Percentiles rank a stretch among this genome's conserved stretches.
These are phyloP conservation scores for Castanospermum australe DNA, from an alignment of 306 rosid genomes.

Conservation along the genomic window DNA sequence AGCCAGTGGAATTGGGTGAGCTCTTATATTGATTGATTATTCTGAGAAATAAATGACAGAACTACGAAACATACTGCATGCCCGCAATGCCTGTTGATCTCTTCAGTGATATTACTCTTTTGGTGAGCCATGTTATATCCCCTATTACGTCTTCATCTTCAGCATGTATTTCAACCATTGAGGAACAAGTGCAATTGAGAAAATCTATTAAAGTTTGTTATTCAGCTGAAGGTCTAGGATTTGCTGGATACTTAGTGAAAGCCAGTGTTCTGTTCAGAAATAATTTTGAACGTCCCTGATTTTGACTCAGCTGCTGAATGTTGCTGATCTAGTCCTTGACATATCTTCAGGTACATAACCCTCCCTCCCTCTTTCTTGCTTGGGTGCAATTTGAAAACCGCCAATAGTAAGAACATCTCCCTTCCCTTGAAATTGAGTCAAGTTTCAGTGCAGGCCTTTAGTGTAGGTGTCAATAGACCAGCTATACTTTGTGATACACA, in stretches of 20 bases:
- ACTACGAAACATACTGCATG: constrained; percentile 3
- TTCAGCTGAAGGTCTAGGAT: constrained; percentile 31
- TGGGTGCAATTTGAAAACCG: not conserved
- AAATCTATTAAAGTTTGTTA: constrained; percentile 23
- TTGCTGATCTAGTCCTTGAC: constrained; percentile 38
- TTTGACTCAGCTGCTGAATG: constrained; percentile 34
- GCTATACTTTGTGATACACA: not conserved
- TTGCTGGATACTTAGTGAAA: constrained; percentile 6
- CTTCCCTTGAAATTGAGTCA: not conserved
- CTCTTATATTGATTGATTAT: constrained; percentile 28
- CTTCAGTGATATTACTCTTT: constrained; percentile 36
- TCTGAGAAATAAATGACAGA: constrained; percentile 24
- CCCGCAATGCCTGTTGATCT: constrained; percentile 23
- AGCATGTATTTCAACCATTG: constrained; percentile 34
- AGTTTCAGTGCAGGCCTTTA: not conserved
- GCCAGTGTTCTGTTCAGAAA: constrained; percentile 31
- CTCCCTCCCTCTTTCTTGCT: constrained; percentile 9
- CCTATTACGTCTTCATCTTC: constrained; percentile 30
- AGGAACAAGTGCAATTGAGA: constrained; percentile 20
- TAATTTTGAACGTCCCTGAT: constrained; percentile 27
- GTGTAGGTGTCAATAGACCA: not conserved
- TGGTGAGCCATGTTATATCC: constrained; percentile 48
- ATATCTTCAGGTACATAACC: constrained; percentile 51
- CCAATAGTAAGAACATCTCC: not conserved
- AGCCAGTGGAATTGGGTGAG: constrained; percentile 26